Base-by-base conservation (phyloP, 192 early-diverging fungal species). In the Entomortierella parvispora region DNA sequence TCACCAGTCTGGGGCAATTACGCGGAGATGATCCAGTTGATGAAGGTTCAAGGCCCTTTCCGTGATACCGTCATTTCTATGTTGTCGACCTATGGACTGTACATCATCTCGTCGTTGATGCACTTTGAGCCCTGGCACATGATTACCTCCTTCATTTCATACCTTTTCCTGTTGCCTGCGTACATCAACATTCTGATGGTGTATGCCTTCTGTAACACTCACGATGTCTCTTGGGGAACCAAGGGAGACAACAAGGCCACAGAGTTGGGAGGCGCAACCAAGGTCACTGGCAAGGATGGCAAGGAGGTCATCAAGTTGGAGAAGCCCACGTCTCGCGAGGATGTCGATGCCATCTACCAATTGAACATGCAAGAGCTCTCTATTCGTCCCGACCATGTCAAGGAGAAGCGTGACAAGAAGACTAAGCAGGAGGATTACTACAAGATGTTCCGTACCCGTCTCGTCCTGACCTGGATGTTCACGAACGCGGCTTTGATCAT, bases 191-290 rank as follows among this genome's bases (percentile, higher is more conserved):
- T 97, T 76, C 81, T 97, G 44, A 94, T 90, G 89, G 91, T 97
- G 25, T 97, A 96, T 51, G 93, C 95, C 3, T 96, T 96, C 85
- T 94, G 92, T 69, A 97, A 97, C 88, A 91, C 94, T 0, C 95
- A 96, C 85, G 96, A 96, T 71, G 93, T 97, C 58, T 92, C 93
- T 1, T 97, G 95, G 96, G 96, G 95, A 56, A 96, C 95, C 28
- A 96, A 96, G 84, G 93, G 95, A 68, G 93, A 93, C 82, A 94
- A 94, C 62, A 82, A 65, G 50, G 59, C 70, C n/a, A 59, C 72
- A 15, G 89, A 88, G 62, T 86, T 94, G 26, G 92, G 90, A 34
- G 82, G 84, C 22, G 95, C 91, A 33, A 91, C 88, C 68, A 83
- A 85, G 58, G 72, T 83, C 12, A 90, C 91, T 5, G 37, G 37